phyloP scores from a whole-genome alignment of 2,329 filamentous ascomycete species.

The Claviceps sp. region DNA sequence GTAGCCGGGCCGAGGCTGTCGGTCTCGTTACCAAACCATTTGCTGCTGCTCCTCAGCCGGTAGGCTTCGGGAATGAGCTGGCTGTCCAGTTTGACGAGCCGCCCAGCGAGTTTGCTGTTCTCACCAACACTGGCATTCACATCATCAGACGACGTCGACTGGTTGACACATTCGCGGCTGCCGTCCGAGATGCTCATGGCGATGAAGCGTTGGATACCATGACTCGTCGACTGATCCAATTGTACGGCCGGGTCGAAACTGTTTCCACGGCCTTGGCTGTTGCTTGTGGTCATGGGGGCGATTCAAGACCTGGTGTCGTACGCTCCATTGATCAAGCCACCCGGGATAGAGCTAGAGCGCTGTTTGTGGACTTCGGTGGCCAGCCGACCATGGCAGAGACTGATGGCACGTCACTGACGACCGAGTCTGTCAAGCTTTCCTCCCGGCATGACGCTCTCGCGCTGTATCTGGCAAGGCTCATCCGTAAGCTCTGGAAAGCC shows the following conservation, averaged over 20 bases:
- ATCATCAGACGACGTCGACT: constrained; percentile 70
- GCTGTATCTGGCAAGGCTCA: constrained; percentile 74
- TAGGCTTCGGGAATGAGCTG: constrained; percentile 87
- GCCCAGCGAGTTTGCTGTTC: constrained; percentile 71
- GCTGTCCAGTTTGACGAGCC: constrained; percentile 87
- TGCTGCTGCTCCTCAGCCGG: constrained; percentile 49
- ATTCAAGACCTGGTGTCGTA: constrained; percentile 55
- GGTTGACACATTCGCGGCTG: constrained; percentile 81
- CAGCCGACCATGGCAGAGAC: constrained; percentile 71
- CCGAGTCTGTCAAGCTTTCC: constrained; percentile 77
- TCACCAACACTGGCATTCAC: constrained; percentile 85
- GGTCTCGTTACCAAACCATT: constrained; percentile 64
- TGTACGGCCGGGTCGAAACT: constrained; percentile 80
- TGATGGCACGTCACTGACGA: constrained; percentile 55
- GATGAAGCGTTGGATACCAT: constrained; percentile 73
- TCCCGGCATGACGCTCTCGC: constrained; percentile 80
- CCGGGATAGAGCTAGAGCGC: constrained; percentile 69
- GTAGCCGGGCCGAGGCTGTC: constrained; percentile 61
- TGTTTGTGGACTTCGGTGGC: constrained; percentile 87
- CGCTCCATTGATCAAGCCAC: constrained; percentile 75
- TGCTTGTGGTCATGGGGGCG: constrained; percentile 83
- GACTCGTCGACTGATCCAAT: constrained; percentile 67
- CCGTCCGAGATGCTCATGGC: constrained; percentile 58
- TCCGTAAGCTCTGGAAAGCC: constrained; percentile 78
- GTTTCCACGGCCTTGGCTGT: constrained; percentile 86